A percentile compares a stretch with the other conserved stretches of the same genome.
These are phyloP conservation scores for Domatiomyces catenatus DNA, from an alignment of 2,329 filamentous ascomycete genomes.

Conservation along the genomic window DNA sequence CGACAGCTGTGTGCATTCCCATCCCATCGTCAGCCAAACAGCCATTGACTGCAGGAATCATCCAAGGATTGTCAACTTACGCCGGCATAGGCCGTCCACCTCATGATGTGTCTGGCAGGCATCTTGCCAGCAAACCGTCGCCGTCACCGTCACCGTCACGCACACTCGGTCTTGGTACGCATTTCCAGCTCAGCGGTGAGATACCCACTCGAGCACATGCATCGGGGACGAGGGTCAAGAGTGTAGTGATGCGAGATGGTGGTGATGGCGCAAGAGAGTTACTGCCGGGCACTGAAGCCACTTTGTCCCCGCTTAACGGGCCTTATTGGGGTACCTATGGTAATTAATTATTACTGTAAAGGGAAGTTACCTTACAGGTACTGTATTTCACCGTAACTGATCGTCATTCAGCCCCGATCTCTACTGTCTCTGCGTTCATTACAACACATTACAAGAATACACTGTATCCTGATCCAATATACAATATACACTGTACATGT, in stretches of 20 bases:
- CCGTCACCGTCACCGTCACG: neutral
- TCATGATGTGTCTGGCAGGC: slow-evolving; percentile 22
- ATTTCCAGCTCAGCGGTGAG: neutral
- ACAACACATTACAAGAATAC: no score
- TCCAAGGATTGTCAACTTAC: slow-evolving; percentile 23
- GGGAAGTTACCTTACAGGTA: no score
- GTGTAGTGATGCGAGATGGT: neutral
- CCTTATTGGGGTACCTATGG: no score
- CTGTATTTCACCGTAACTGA: no score
- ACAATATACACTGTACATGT: no score
- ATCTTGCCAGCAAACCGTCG: neutral
- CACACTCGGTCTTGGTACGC: neutral
- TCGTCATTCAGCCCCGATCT: no score
- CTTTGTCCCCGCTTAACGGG: no score
- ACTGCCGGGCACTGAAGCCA: no score
- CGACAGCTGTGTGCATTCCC: slow-evolving; percentile 44
- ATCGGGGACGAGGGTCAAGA: neutral
- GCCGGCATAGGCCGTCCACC: slow-evolving; percentile 37
- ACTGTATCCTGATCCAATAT: no score
- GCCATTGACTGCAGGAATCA: neutral
- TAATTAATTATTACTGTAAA: no score
- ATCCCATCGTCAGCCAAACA: neutral
- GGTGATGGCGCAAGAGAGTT: no score
- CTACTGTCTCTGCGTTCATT: no score
- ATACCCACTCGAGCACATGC: neutral